A percentile compares a stretch with the other conserved stretches of the same genome.
Conservation (phyloP, 2,329 filamentous ascomycete genomes). For the Aspergillus clavatus region DNA sequence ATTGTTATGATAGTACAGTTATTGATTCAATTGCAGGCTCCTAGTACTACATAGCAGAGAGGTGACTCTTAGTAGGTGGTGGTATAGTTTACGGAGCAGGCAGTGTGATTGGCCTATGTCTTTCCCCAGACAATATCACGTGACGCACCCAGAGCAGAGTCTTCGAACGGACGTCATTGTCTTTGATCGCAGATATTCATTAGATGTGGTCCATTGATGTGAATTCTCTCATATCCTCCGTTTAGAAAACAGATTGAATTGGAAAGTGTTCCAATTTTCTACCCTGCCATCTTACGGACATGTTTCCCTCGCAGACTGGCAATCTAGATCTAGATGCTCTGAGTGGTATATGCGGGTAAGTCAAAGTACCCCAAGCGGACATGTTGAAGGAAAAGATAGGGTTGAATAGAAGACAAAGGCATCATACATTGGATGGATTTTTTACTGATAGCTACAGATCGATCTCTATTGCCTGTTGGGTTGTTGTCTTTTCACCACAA, state of each 20-base stretch:
- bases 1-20: too few relatives aligned
- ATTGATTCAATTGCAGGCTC: too few relatives aligned
- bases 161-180: constrained; percentile 8
- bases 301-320: constrained; percentile 37
- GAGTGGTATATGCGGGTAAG: constrained; percentile 80
- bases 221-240: background rate
- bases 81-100: too few relatives aligned
- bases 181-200: background rate
- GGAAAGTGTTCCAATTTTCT: constrained; percentile 4
- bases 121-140: constrained; percentile 9
- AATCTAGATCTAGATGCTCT: constrained; percentile 84
- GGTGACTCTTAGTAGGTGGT: too few relatives aligned
- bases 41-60: too few relatives aligned
- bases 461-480: constrained; percentile 95
- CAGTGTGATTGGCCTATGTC: background rate
- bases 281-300: constrained; percentile 13
- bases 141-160: constrained; percentile 6
- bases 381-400: background rate
- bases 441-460: constrained; percentile 53
- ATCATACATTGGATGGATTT: constrained; percentile 1
- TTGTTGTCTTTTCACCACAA: constrained; percentile 94
- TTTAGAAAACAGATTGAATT: background rate
- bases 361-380: constrained; percentile 3
- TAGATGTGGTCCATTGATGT: background rate
- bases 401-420: background rate